A percentile compares a stretch with the other conserved stretches of the same genome.
phyloP scores from a whole-genome alignment of 345 rosid species.

The Microthlaspi erraticum region DNA sequence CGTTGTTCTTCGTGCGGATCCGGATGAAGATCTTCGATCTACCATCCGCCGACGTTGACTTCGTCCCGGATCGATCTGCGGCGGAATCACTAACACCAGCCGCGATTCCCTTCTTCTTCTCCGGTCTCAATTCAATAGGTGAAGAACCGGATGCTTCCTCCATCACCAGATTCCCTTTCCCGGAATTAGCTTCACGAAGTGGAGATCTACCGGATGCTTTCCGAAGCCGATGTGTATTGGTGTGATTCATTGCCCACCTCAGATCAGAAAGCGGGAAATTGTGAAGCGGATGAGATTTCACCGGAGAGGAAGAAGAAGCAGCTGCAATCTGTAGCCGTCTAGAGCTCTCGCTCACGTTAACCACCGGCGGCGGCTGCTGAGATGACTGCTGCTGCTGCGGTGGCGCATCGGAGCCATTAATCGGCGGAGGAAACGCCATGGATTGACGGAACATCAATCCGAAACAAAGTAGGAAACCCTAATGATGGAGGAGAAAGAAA shows the following conservation, averaged over 20 bases:
- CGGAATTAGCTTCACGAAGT: conserved; percentile 33
- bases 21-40: conserved; percentile 60
- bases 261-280: conserved; percentile 69
- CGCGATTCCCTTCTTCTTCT: conserved; percentile 35
- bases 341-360: conserved; percentile 32
- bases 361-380: conserved; percentile 28
- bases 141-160: conserved; percentile 41
- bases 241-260: conserved; percentile 60
- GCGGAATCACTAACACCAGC: conserved; percentile 24
- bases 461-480: conserved; percentile 27
- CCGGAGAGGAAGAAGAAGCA: conserved; percentile 52
- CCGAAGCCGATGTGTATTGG: conserved; percentile 53
- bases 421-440: conserved; percentile 38
- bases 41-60: conserved; percentile 45
- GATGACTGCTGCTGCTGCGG: conserved; percentile 18
- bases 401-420: conserved; percentile 34
- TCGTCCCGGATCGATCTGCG: conserved; percentile 46
- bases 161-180: conserved; percentile 19
- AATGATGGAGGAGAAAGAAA: conserved; percentile 4
- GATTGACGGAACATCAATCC: conserved; percentile 44
- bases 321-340: conserved; percentile 55
- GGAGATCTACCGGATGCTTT: conserved; percentile 50
- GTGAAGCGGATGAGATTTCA: conserved; percentile 68
- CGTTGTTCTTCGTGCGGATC: conserved; percentile 47
- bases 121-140: conserved; percentile 29